Base-by-base conservation (phyloP, 176 grass and related monocot species). In the Saccharum officinarum region DNA sequence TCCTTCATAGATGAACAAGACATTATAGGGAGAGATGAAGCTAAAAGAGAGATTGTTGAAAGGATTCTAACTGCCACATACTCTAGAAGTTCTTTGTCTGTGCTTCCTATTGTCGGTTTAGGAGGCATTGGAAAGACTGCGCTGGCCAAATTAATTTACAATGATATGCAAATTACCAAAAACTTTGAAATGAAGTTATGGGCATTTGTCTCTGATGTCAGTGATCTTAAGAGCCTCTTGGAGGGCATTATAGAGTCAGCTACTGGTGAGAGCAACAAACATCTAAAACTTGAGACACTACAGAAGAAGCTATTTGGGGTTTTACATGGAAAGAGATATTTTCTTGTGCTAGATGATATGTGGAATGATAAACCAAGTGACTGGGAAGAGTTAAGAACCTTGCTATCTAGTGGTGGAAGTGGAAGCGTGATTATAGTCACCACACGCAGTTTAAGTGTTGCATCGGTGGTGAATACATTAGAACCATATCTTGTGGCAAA, bases 121-220 rank as follows among this genome's bases (percentile, higher is more conserved):
- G 78, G 78, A 68, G 78, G 78, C 17, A 68, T 80, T n/a, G 63
- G 78, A 37, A 80, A 80, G 34, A 80, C 62, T 15, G 42, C 63
- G n/a, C 0, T 68, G 10, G 41, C 62, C 0, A 34, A 80, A 16
- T 1, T 68, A 10, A 49, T 80, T 67, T 80, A 68, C 28, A 68
- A 50, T 6, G 28, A 23, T 52, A 20, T 0, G 31, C 64, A 16
- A 0, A 67, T 81, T 68, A 52, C 42, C 1, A 15, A 38, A 0
- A 81, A 25, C 6, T 81, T 81, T 81, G 44, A 52, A 22, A 52
- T 15, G 37, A 52, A 33, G 16, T 33, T 68, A 39, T 81, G 79
- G 79, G 79, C 6, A 1, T 81, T 30, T 69, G 11, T 80, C 0
- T 80, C 78, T 23, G 30, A 80, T 37, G 31, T 81, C 3, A 38